Evolutionary conservation across 2,329 filamentous ascomycete species (phyloP), one percentile per base, ranked within the genome.

Genomic region (Calycina marina): DNA sequence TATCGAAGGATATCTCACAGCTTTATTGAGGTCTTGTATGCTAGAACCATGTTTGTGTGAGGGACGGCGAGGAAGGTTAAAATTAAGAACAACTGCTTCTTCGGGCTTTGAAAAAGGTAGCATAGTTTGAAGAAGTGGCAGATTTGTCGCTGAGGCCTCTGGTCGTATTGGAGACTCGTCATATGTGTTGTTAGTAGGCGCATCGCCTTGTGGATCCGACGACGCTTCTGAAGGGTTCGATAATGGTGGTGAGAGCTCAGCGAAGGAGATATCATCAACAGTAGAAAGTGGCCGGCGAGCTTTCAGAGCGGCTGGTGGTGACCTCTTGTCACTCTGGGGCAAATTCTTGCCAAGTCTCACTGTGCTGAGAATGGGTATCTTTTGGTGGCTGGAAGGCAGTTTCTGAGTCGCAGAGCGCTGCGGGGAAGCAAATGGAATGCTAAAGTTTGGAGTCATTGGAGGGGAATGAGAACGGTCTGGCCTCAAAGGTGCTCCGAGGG

Each of bases 371-470:
- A 28, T 14, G 14, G 35, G 37, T 5, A 33, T 14, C n/a, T n/a
- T n/a, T n/a, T n/a, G n/a, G n/a, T n/a, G n/a, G n/a, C n/a, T n/a
- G 30, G 11, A 32, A 36, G n/a, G 34, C 13, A 17, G 26, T 33
- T 12, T 38, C 28, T 16, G 37, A 28, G 6, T 31, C 10, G 38
- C 43, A 26, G 37, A 49, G 12, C 44, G 37, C 28, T 43, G 47
- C 18, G 31, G 45, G 11, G 46, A 48, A 4, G 43, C 40, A 22
- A 40, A 43, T 25, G 50, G 49, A 0, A 49, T 39, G 34, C 49
- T 53, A 24, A 53, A 53, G 31, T 53, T 53, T 15, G 47, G 37
- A 22, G 41, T 40, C n/a, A 40, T 36, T 2, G 37, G 30, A 22
- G 44, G 36, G 6, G 44, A 45, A 16, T 35, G 33, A 11, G 17